Conservation (phyloP, 2,329 filamentous ascomycete species). For the Bipolaris cookei region DNA sequence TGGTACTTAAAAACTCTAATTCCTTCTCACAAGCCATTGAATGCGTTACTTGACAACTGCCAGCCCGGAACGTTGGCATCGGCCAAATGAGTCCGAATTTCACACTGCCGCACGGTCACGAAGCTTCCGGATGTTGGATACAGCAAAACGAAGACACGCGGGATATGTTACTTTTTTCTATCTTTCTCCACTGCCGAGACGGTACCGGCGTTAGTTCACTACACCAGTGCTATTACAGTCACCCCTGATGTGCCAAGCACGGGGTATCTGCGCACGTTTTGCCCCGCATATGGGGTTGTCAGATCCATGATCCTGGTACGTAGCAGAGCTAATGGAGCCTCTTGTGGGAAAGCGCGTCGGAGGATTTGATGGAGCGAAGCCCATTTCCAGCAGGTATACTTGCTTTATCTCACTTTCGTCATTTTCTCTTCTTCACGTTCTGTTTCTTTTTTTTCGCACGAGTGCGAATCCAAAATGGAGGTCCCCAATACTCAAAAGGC, state of each 20-base stretch:
- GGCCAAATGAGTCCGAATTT: constrained; percentile 1
- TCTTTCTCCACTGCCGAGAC: not conserved
- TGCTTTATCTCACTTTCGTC: too few relatives aligned
- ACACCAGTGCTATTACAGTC: not conserved
- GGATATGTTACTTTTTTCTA: not conserved
- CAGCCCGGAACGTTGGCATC: not conserved
- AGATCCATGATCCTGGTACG: not conserved
- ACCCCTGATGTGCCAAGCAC: not conserved
- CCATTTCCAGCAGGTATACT: too few relatives aligned
- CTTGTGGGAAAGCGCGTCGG: not conserved
- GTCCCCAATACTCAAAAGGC: constrained; percentile 46
- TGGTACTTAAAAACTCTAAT: not conserved
- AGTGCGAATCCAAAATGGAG: constrained; percentile 24
- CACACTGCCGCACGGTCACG: constrained; percentile 1
- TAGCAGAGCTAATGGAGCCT: not conserved
- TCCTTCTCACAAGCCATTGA: not conserved
- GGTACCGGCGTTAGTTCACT: not conserved
- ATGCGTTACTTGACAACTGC: not conserved
- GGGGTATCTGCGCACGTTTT: not conserved
- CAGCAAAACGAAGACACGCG: not conserved
- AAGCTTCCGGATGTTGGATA: not conserved
- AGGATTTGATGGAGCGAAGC: not conserved
- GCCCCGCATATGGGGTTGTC: not conserved
- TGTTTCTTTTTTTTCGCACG: too few relatives aligned
- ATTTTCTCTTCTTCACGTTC: too few relatives aligned